Base-by-base conservation (phyloP, 352 stramenopile species). In the Lagenidium giganteum region DNA sequence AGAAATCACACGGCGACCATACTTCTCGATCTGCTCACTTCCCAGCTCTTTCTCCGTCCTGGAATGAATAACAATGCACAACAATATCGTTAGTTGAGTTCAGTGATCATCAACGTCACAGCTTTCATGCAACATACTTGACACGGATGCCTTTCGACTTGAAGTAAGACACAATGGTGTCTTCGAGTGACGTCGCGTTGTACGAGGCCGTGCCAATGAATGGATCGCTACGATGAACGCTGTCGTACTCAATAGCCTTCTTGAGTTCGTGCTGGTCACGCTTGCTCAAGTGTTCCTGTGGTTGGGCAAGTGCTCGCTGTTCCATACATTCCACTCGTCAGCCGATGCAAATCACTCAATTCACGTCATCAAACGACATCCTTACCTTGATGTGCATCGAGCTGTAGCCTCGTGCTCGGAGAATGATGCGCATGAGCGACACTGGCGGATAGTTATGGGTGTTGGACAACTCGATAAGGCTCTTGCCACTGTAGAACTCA, bases 391-490 rank as follows among this genome's bases (percentile, higher is more conserved):
- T 67, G 29, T 76, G 60, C 5, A 70, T 27, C 26, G 76, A 72
- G 31, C 54, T 83, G 21, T 81, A 66, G 12, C 75, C 75, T 24
- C 74, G 78, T 6, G 61, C 62, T 24, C 70, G 61, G 39, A 87
- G 49, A 26, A 87, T 84, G 21, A 85, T 74, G 33, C 75, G 71
- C 70, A 87, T 71, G 14, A 87, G 63, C 42, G 72, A 83, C 36
- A 87, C 75, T 0, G 75, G 75, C 33, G 75, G 75, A 42, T 87
- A 87, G 50, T 85, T 85, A 50, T 87, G 72, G 28, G 52, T 46
- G 13, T 32, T 73, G 23, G 70, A 83, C 4, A 87, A 53, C 51
- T 82, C 70, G 36, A 87, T 87, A 11, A 87, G 61, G 17, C 59
- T 76, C 41, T 76, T 72, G 14, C 75, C 72, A 29, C 64, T 72